Evolutionary conservation across 495 filamentous ascomycete genomes (phyloP).

Genomic region (Xylaria flabelliformis): DNA sequence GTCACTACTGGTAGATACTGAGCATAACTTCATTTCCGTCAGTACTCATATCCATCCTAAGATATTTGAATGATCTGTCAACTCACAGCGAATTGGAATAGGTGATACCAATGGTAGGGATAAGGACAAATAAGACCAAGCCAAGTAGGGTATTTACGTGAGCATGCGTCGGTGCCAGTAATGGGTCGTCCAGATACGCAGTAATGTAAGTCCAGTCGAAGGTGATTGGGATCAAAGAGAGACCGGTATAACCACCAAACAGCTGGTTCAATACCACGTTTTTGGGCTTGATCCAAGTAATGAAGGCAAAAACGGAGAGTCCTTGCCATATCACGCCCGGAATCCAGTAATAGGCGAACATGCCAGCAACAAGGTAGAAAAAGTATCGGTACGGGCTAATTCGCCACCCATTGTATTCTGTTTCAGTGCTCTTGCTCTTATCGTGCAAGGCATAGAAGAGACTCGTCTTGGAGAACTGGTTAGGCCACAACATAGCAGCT

Average conservation of each 20-base stretch:
- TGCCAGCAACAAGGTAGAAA: slow-evolving; percentile 59
- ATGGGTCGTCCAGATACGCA: slow-evolving; percentile 62
- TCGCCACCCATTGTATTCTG: slow-evolving; percentile 61
- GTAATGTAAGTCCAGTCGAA: slow-evolving; percentile 72
- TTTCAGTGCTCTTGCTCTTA: slow-evolving; percentile 56
- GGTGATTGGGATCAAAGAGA: slow-evolving; percentile 67
- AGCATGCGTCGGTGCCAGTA: slow-evolving; percentile 63
- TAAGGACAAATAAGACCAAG: slow-evolving; percentile 59
- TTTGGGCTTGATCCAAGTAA: slow-evolving; percentile 60
- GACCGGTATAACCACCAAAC: slow-evolving; percentile 65
- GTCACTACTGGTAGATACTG: slow-evolving; percentile 49
- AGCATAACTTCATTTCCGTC: slow-evolving; percentile 33
- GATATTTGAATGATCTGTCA: slow-evolving; percentile 45
- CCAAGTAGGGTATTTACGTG: slow-evolving; percentile 66
- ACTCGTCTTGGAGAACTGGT: slow-evolving; percentile 61
- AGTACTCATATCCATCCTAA: slow-evolving; percentile 8
- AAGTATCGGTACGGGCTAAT: slow-evolving; percentile 68
- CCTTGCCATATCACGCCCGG: slow-evolving; percentile 57
- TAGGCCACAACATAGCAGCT: slow-evolving; percentile 70
- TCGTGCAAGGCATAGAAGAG: slow-evolving; percentile 70
- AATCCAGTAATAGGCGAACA: slow-evolving; percentile 69
- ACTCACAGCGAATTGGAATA: slow-evolving; percentile 59
- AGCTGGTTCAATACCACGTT: slow-evolving; percentile 68
- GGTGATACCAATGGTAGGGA: slow-evolving; percentile 59
- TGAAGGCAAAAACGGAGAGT: slow-evolving; percentile 56